Evolutionary conservation across 179 eudicot species (phyloP).

Genomic region (Camellia oleifera): DNA sequence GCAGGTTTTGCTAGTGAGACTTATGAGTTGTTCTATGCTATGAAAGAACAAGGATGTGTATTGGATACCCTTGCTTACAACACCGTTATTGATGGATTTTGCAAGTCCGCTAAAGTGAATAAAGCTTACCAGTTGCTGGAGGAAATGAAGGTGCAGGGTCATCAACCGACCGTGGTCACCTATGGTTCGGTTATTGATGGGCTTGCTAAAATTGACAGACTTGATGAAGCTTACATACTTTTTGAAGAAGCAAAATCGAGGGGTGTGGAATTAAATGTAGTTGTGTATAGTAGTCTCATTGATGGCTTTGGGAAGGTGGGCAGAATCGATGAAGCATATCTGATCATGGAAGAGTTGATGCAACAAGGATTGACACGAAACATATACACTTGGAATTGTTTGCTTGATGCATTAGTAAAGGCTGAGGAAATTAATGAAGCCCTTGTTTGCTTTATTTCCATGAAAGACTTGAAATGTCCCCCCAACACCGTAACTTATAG

Average conservation of each 20-base stretch:
- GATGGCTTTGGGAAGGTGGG: constrained; percentile 97
- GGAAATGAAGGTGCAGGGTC: constrained; percentile 87
- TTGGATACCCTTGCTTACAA: constrained; percentile 86
- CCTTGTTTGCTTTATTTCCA: constrained; percentile 84
- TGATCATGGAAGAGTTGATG: constrained; percentile 95
- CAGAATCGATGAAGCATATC: constrained; percentile 90
- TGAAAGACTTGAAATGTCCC: constrained; percentile 73
- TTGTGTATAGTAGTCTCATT: constrained; percentile 81
- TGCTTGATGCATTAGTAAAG: constrained; percentile 82
- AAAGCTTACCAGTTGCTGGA: constrained; percentile 93
- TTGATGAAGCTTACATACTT: constrained; percentile 98
- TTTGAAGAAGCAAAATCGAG: constrained; percentile 94
- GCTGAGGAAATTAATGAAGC: constrained; percentile 94
- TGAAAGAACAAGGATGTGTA: constrained; percentile 84
- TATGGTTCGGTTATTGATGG: constrained; percentile 94
- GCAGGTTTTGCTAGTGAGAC: constrained; percentile 93
- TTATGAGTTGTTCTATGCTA: constrained; percentile 55
- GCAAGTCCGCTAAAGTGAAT: constrained; percentile 86
- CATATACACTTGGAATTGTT: constrained; percentile 83
- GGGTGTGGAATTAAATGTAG: constrained; percentile 62
- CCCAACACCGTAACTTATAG: constrained; percentile 70
- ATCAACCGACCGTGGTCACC: constrained; percentile 77
- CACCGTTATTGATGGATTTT: constrained; percentile 84
- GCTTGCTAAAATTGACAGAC: constrained; percentile 91
- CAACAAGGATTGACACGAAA: constrained; percentile 69